Evolutionary conservation across 495 filamentous ascomycete genomes (phyloP).

Genomic region (Poronia punctata): DNA sequence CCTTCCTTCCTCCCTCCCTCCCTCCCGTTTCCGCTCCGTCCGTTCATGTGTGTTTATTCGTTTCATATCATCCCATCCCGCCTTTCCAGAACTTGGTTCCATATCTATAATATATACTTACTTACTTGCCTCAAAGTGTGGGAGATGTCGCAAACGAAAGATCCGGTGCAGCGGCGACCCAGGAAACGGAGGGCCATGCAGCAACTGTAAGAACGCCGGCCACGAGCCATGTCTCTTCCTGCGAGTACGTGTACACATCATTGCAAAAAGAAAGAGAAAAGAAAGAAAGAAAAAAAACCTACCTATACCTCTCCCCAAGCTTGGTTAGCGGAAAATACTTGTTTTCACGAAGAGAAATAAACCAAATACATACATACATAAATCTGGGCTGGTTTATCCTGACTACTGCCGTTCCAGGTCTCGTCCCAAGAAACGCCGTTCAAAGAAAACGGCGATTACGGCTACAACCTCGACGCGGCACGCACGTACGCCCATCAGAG

Average conservation of each 20-base stretch:
- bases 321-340: no score
- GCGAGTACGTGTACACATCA: no score
- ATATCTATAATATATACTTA: no score
- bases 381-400: conserved; percentile 10
- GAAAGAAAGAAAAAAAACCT: no score
- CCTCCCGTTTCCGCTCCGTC: neutral
- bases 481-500: conserved; percentile 29
- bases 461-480: conserved; percentile 34
- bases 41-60: neutral
- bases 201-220: conserved; percentile 73
- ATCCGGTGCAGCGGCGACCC: conserved; percentile 92
- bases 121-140: conserved; percentile 54
- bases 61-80: neutral
- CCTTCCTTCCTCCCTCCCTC: neutral
- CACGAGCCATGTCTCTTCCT: conserved; percentile 68
- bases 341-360: conserved; percentile 3
- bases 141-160: conserved; percentile 86
- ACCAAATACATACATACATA: no score
- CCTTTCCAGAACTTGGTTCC: no score
- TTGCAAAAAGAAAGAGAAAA: no score
- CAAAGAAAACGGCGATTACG: conserved; percentile 31
- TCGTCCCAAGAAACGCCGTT: conserved; percentile 39
- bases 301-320: no score
- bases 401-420: conserved; percentile 32
- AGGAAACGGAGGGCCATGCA: conserved; percentile 66